Evolutionary conservation across 768 basidiomycete genomes (phyloP).

Genomic region (Leucocoprinus leucothites): DNA sequence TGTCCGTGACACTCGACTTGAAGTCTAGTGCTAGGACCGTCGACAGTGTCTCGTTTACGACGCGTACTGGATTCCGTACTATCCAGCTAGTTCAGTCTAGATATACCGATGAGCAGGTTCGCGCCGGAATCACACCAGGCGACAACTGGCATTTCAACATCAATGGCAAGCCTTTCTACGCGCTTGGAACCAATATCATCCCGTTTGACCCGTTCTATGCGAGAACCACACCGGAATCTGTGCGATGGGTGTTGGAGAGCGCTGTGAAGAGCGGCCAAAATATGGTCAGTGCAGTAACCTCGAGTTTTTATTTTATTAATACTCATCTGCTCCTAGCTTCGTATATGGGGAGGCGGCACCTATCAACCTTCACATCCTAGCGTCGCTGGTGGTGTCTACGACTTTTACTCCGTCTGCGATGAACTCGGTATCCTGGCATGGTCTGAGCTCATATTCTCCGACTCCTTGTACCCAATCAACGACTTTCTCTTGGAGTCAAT

Average conservation of each 20-base stretch:
- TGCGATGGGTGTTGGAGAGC: conserved; percentile 55
- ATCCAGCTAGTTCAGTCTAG: conserved; percentile 48
- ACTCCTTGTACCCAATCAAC: conserved; percentile 53
- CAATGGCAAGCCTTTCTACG: conserved; percentile 55
- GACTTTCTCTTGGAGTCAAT: conserved; percentile 47
- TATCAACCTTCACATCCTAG: conserved; percentile 43
- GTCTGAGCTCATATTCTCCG: conserved; percentile 62
- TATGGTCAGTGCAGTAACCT: conserved; percentile 52
- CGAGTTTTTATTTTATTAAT: too few relatives aligned
- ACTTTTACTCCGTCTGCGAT: conserved; percentile 57
- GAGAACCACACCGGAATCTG: conserved; percentile 44
- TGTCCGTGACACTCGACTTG: conserved; percentile 38
- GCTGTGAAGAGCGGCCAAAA: conserved; percentile 54
- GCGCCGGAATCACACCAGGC: conserved; percentile 52
- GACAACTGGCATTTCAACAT: conserved; percentile 62
- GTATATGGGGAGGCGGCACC: conserved; percentile 58
- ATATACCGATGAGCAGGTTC: conserved; percentile 42
- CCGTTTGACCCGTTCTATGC: conserved; percentile 62
- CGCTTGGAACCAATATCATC: conserved; percentile 54
- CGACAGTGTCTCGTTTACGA: conserved; percentile 32
- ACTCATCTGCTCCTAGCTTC: conserved; percentile 31
- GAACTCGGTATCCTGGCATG: conserved; percentile 59
- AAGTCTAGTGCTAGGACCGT: conserved; percentile 11
- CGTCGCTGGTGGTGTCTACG: conserved; percentile 44
- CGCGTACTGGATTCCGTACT: conserved; percentile 57